phyloP scores from a whole-genome alignment of 495 filamentous ascomycete species.

The Talaromyces stipitatus region DNA sequence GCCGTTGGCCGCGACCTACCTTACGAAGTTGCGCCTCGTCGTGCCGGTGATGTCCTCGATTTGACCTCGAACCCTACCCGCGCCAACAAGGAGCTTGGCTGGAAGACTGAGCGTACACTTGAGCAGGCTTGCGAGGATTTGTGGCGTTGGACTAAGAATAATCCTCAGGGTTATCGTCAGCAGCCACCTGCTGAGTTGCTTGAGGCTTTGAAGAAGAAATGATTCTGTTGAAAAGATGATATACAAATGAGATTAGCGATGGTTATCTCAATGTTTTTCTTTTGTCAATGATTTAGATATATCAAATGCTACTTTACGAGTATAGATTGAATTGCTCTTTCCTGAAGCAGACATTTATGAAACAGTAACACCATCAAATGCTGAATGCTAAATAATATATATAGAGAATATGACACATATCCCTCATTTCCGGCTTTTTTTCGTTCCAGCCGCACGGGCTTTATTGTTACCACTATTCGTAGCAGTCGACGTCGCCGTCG shows the following conservation, averaged over 20 bases:
- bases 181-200: conserved; percentile 78
- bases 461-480: not conserved
- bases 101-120: conserved; percentile 85
- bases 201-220: conserved; percentile 45
- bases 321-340: not conserved
- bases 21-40: conserved; percentile 77
- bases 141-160: conserved; percentile 93
- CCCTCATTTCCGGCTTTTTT: not conserved
- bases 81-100: conserved; percentile 80
- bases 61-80: conserved; percentile 84
- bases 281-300: not conserved
- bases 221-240: not conserved
- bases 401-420: not conserved
- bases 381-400: not conserved
- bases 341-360: not conserved
- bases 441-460: conserved; percentile 10
- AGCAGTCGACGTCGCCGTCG: conserved; percentile 7
- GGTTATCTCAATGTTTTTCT: not conserved
- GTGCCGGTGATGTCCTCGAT: conserved; percentile 87
- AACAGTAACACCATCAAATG: not conserved
- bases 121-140: conserved; percentile 91
- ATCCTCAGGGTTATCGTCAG: conserved; percentile 90
- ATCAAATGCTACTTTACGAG: not conserved
- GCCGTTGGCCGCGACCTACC: conserved; percentile 79
- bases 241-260: conserved; percentile 1